Conservation (phyloP, 2,329 filamentous ascomycete species). For the Madurella fahalii region DNA sequence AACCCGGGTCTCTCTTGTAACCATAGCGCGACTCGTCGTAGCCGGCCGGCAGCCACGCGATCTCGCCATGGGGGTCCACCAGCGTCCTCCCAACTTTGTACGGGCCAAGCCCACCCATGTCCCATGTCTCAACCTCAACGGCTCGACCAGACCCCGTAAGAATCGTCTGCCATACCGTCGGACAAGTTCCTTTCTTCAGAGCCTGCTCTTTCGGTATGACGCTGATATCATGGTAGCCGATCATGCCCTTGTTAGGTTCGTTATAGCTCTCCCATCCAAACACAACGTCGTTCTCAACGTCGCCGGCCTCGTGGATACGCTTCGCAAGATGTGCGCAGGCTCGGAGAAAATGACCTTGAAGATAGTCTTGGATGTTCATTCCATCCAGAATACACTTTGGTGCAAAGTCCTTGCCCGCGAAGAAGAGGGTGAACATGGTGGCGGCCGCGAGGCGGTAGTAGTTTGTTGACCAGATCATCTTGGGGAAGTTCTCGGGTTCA, state of each 20-base stretch:
- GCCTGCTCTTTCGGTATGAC: conserved; percentile 82
- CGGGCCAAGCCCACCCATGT: conserved; percentile 88
- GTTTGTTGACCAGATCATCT: conserved; percentile 99
- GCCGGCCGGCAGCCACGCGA: conserved; percentile 75
- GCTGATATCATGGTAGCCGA: conserved; percentile 77
- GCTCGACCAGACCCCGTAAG: conserved; percentile 86
- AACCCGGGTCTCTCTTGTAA: conserved; percentile 81
- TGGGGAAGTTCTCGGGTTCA: conserved; percentile 80
- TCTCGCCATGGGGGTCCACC: conserved; percentile 82
- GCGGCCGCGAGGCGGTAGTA: conserved; percentile 83
- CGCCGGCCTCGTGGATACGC: conserved; percentile 84
- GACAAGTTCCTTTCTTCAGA: conserved; percentile 85
- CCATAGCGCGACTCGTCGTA: conserved; percentile 87
- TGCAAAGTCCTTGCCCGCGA: conserved; percentile 83
- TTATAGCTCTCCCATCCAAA: conserved; percentile 97
- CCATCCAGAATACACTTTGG: conserved; percentile 95
- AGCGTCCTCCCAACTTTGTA: conserved; percentile 81
- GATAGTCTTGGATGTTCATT: conserved; percentile 91
- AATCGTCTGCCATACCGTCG: conserved; percentile 91
- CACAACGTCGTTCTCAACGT: conserved; percentile 79
- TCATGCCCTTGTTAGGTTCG: conserved; percentile 84
- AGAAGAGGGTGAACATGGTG: conserved; percentile 93
- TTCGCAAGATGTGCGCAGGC: conserved; percentile 78
- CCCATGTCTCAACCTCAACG: conserved; percentile 87
- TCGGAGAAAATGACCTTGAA: conserved; percentile 79